Evolutionary conservation across 176 grass and related monocot genomes (phyloP).

Genomic region (Carex scoparia): DNA sequence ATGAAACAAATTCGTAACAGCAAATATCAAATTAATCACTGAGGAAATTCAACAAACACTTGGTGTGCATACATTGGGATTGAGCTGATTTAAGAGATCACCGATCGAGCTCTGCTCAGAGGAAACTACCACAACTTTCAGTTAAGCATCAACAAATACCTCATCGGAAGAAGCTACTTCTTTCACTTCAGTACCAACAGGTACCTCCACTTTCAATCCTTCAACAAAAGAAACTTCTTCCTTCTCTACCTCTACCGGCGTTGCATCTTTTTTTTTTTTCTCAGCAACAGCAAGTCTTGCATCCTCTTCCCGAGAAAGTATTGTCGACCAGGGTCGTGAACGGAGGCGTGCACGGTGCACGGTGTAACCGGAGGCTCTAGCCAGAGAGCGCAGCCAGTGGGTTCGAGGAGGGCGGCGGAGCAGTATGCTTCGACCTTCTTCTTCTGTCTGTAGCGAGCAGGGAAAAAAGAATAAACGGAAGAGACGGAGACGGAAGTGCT

Average conservation of each 20-base stretch:
- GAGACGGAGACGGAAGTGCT: too few relatives aligned
- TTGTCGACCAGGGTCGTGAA: background rate
- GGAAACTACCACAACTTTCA: background rate
- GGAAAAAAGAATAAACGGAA: too few relatives aligned
- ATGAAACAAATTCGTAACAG: background rate
- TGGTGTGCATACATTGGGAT: conserved; percentile 10
- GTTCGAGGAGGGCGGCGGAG: too few relatives aligned
- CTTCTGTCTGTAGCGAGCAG: too few relatives aligned
- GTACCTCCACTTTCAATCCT: background rate
- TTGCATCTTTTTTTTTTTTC: background rate
- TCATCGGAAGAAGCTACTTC: background rate
- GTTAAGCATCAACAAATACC: background rate
- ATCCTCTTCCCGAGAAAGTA: background rate
- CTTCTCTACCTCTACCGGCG: background rate
- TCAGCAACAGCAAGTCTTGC: conserved; percentile 1
- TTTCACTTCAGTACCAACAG: background rate
- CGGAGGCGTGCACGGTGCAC: too few relatives aligned
- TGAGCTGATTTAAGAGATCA: conserved; percentile 2
- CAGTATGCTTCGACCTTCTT: too few relatives aligned
- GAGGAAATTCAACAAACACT: conserved; percentile 14
- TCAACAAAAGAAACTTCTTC: background rate
- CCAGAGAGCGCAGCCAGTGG: too few relatives aligned
- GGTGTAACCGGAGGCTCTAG: too few relatives aligned
- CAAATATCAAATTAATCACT: background rate
- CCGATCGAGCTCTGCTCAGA: background rate